Conservation (phyloP, 2,329 filamentous ascomycete species). For the Orbilia quercus region DNA sequence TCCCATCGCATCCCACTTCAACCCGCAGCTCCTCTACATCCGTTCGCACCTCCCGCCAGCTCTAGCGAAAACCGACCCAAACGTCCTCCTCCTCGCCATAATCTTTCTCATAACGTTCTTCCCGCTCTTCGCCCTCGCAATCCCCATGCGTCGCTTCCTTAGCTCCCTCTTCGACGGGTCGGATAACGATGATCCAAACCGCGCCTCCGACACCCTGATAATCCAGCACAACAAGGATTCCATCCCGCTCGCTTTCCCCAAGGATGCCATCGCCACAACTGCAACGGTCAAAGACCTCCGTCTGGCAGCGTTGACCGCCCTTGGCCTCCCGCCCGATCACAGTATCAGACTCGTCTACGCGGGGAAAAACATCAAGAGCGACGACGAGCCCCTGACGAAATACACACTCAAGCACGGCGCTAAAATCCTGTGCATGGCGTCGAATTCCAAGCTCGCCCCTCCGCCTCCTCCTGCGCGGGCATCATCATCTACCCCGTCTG, state of each 20-base stretch:
- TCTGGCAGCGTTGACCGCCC: slow-evolving; percentile 15
- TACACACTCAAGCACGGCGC: slow-evolving; percentile 57
- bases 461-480: slow-evolving; percentile 23
- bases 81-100: slow-evolving; percentile 23
- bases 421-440: slow-evolving; percentile 58
- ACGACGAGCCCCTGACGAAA: slow-evolving; percentile 50
- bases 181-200: slow-evolving; percentile 28
- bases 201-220: slow-evolving; percentile 22
- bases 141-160: slow-evolving; percentile 48
- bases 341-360: slow-evolving; percentile 57
- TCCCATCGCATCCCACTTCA: slow-evolving; percentile 29
- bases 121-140: slow-evolving; percentile 19
- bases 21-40: slow-evolving; percentile 31
- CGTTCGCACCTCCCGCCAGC: slow-evolving; percentile 44
- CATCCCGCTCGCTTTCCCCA: slow-evolving; percentile 28
- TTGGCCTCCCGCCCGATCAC: slow-evolving; percentile 33
- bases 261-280: slow-evolving; percentile 16
- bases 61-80: slow-evolving; percentile 20
- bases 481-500: too few species aligned
- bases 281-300: slow-evolving; percentile 32
- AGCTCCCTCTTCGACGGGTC: slow-evolving; percentile 29
- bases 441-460: slow-evolving; percentile 31
- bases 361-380: slow-evolving; percentile 57
- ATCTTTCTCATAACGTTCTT: slow-evolving; percentile 29
- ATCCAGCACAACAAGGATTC: slow-evolving; percentile 38